phyloP scores from a whole-genome alignment of 2,329 filamentous ascomycete species.

The Fusarium papillatum region DNA sequence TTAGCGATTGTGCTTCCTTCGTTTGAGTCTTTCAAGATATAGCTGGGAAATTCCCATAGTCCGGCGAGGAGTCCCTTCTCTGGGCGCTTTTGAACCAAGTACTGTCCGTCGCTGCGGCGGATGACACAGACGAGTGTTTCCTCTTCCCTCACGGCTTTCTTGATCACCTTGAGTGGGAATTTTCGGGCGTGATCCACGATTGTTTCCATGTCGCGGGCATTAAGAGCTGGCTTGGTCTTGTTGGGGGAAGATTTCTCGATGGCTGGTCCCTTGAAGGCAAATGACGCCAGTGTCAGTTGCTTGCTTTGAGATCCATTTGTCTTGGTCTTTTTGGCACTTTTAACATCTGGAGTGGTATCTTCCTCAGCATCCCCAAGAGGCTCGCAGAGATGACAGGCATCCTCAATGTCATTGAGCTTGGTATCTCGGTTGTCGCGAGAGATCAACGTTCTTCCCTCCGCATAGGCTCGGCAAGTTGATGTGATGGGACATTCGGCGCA shows the following conservation, averaged over 20 bases:
- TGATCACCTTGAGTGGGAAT: conserved; percentile 65
- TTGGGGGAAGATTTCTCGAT: conserved; percentile 12
- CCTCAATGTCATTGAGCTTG: conserved; percentile 61
- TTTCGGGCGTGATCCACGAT: conserved; percentile 61
- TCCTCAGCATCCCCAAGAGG: conserved; percentile 55
- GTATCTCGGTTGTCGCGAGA: conserved; percentile 13
- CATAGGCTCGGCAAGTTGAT: conserved; percentile 64
- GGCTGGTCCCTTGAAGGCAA: conserved; percentile 47
- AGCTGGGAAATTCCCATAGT: conserved; percentile 69
- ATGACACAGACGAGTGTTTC: conserved; percentile 68
- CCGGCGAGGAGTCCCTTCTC: conserved; percentile 67
- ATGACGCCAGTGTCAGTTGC: conserved; percentile 51
- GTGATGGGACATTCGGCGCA: conserved; percentile 66
- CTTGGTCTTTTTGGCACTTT: conserved; percentile 27
- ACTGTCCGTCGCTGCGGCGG: conserved; percentile 57
- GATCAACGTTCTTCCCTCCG: conserved; percentile 57
- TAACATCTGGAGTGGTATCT: conserved; percentile 6
- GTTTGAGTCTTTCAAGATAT: conserved; percentile 45
- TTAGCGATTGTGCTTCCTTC: conserved; percentile 43
- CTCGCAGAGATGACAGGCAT: conserved; percentile 63
- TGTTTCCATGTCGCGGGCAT: conserved; percentile 45
- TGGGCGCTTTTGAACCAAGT: conserved; percentile 64
- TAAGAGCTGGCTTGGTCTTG: conserved; percentile 24
- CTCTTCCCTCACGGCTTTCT: conserved; percentile 66
- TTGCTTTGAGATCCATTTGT: conserved; percentile 21